Evolutionary conservation across 257 asterid genomes (phyloP), one percentile per base, ranked within the genome.

Genomic region (Nicotiana otophora): DNA sequence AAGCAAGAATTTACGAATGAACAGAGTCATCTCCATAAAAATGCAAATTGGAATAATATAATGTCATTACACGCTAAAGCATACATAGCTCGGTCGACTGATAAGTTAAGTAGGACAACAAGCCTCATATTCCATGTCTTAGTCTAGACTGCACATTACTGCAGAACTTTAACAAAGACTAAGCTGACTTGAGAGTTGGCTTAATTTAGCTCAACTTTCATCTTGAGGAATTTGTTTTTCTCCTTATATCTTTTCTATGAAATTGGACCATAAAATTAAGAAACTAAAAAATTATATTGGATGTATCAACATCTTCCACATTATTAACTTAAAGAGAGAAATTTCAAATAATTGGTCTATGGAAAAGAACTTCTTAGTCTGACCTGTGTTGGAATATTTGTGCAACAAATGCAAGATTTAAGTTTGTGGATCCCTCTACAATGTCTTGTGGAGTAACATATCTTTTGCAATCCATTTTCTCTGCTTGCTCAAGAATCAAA

Each of bases 321-420:
- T 65, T 65, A 16, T 66, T 19, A 46, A 74, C 62, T 48, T 6
- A 74, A 48, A 74, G 46, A 74, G 4, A 7, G 42, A 74, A 75
- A 15, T 33, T 66, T 26, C 63, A 74, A 42, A 51, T 74, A 48
- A 46, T 74, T 74, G 58, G 61, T 72, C 36, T 3, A 23, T 48
- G 39, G 63, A 51, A 51, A 75, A 75, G 46, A 26, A 1, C 63
- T 26, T 72, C 11, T 72, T 26, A 51, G 28, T 51, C 82, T 72
- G 58, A 94, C 99, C 98, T 94, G 83, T 96, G 89, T 82, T 96
- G 98, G 88, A 96, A 96, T 88, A 94, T 92, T 81, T 96, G 98
- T 46, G 99, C 99, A 26, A 96, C 98, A 86, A 96, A 96, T n/a
- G 97, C 99, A 70, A 96, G 96, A 89, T 96, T 96, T 75, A 96